Evolutionary conservation across 1,284 basidiomycete genomes (phyloP).

Genomic region (Sanguinoderma infundibulare): DNA sequence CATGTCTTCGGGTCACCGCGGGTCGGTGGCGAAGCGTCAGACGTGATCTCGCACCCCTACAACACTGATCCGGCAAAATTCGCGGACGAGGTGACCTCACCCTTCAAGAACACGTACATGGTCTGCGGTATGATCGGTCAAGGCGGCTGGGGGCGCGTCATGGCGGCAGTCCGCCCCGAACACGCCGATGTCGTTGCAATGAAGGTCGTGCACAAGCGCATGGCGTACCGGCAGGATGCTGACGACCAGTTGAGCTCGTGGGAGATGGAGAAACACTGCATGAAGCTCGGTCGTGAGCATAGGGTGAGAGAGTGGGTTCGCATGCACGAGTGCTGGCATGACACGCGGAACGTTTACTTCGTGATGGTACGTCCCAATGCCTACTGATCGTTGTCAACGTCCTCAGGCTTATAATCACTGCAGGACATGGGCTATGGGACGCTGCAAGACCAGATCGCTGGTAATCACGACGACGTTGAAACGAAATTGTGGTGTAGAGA

Average conservation of each 20-base stretch:
- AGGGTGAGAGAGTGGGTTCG: slow-evolving; percentile 5
- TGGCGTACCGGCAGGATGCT: slow-evolving; percentile 5
- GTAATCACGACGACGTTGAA: not conserved
- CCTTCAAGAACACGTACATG: slow-evolving; percentile 10
- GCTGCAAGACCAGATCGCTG: slow-evolving; percentile 6
- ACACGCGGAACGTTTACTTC: slow-evolving; percentile 25
- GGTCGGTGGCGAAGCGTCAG: not conserved
- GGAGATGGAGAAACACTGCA: slow-evolving; percentile 13
- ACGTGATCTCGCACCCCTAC: slow-evolving; percentile 1
- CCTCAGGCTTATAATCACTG: not conserved
- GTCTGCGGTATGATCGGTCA: slow-evolving; percentile 19
- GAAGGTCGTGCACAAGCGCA: slow-evolving; percentile 30
- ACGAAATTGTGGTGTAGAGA: slow-evolving; percentile 12
- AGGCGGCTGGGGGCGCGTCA: slow-evolving; percentile 21
- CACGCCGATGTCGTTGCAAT: slow-evolving; percentile 21
- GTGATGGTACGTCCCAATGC: slow-evolving; percentile 28
- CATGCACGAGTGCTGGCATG: slow-evolving; percentile 26
- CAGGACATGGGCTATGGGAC: slow-evolving; percentile 11
- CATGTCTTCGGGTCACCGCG: not conserved
- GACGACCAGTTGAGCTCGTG: slow-evolving; percentile 1
- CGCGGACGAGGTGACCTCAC: slow-evolving; percentile 3
- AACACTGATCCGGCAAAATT: not conserved
- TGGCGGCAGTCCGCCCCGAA: slow-evolving; percentile 8
- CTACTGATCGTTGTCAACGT: not conserved
- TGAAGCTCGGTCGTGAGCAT: slow-evolving; percentile 6